phyloP scores from a whole-genome alignment of 805 yeast genomes.

The Geotrichum ghanense region DNA sequence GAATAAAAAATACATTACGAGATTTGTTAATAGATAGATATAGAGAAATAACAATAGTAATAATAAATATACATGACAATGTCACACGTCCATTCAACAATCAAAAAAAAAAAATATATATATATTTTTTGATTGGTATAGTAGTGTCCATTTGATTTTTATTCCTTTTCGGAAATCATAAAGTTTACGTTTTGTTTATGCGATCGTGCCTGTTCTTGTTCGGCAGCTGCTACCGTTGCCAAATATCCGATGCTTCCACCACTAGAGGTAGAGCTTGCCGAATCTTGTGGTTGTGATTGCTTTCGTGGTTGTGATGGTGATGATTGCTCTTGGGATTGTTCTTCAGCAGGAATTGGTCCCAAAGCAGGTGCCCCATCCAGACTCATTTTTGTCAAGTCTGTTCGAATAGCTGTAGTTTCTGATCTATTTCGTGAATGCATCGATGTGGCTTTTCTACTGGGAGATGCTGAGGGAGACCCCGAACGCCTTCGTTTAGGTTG shows the following conservation, averaged over 20 bases:
- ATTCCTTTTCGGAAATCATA: conserved; percentile 12
- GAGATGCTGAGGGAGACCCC: not conserved
- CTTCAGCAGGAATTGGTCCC: conserved; percentile 4
- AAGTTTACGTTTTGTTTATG: conserved; percentile 16
- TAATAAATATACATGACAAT: too few species aligned
- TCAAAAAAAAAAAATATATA: too few species aligned
- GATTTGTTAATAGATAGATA: too few species aligned
- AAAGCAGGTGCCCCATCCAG: conserved; percentile 12
- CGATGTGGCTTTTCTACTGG: not conserved
- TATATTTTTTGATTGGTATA: too few species aligned
- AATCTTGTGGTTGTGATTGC: not conserved
- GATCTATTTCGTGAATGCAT: conserved; percentile 2
- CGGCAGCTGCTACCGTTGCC: conserved; percentile 3
- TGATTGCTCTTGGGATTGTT: conserved; percentile 10
- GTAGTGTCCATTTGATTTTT: too few species aligned
- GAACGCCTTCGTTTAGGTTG: not conserved
- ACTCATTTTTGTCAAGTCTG: conserved; percentile 7
- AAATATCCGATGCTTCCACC: conserved; percentile 2
- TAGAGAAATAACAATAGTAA: too few species aligned
- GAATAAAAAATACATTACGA: too few species aligned
- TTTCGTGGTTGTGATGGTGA: not conserved
- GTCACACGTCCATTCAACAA: too few species aligned
- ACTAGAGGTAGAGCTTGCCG: conserved; percentile 5
- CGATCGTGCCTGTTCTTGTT: conserved; percentile 8
- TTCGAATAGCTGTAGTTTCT: not conserved